Conservation (phyloP, 2,329 filamentous ascomycete genomes). For the Coniosporium tulheliwenetii region DNA sequence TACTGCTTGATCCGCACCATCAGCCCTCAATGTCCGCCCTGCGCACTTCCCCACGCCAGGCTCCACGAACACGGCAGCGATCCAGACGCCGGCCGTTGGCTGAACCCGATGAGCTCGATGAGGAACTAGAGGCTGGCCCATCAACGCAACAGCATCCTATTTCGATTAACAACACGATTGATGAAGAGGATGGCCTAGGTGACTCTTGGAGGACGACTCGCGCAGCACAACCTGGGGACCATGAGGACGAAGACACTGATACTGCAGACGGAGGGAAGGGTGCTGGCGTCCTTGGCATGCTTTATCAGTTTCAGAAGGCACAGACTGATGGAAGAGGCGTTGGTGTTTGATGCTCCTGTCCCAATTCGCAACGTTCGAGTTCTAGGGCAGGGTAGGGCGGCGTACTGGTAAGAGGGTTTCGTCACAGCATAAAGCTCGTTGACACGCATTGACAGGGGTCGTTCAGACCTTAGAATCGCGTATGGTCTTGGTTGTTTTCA, state of each 20-base stretch:
- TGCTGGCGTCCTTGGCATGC: slow-evolving; percentile 46
- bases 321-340: slow-evolving; percentile 32
- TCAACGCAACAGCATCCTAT: slow-evolving; percentile 6
- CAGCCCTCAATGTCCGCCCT: slow-evolving; percentile 41
- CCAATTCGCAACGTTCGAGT: no score
- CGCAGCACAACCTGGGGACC: slow-evolving; percentile 19
- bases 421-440: no score
- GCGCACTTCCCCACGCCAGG: slow-evolving; percentile 28
- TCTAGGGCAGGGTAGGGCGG: no score
- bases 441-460: no score
- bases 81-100: slow-evolving; percentile 9
- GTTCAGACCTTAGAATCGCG: no score
- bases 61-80: slow-evolving; percentile 32
- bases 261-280: slow-evolving; percentile 27
- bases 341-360: slow-evolving; percentile 4
- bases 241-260: slow-evolving; percentile 27
- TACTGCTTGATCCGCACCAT: slow-evolving; percentile 61
- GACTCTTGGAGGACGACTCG: slow-evolving; percentile 37
- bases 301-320: slow-evolving; percentile 52
- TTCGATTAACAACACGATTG: slow-evolving; percentile 28
- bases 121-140: slow-evolving; percentile 2
- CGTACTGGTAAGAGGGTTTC: no score
- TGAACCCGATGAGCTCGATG: slow-evolving; percentile 3
- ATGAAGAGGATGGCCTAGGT: slow-evolving; percentile 43
- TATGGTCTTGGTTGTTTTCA: no score